These are phyloP conservation scores for Backusella sp. DNA, from an alignment of 192 early-diverging fungal species.

Conservation along the genomic window DNA sequence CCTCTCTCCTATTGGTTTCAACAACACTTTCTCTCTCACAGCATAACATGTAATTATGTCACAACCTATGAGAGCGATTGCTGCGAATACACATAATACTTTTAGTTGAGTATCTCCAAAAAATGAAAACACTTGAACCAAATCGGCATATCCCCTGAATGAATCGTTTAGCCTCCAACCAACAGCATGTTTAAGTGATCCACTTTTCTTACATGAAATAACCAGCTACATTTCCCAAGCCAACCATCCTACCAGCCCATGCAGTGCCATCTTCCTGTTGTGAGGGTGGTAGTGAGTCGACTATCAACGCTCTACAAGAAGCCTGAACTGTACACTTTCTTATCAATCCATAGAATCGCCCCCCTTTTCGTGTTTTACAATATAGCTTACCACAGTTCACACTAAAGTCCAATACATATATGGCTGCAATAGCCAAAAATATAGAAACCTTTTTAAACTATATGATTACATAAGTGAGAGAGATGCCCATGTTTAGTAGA, in stretches of 20 bases:
- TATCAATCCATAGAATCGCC: background rate
- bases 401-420: slow-evolving; percentile 92
- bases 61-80: slow-evolving; percentile 55
- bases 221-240: slow-evolving; percentile 81
- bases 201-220: slow-evolving; percentile 68
- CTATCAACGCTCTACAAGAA: slow-evolving; percentile 79
- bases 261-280: slow-evolving; percentile 85
- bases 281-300: slow-evolving; percentile 76
- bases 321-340: slow-evolving; percentile 65
- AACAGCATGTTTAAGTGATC: background rate
- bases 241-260: slow-evolving; percentile 87
- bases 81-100: slow-evolving; percentile 77
- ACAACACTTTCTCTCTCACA: slow-evolving; percentile 49
- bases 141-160: slow-evolving; percentile 72
- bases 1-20: background rate
- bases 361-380: background rate
- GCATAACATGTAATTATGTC: slow-evolving; percentile 72
- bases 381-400: slow-evolving; percentile 69
- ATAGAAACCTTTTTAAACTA: slow-evolving; percentile 46
- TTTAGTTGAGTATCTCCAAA: slow-evolving; percentile 82
- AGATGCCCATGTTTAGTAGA: background rate
- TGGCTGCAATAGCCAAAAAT: slow-evolving; percentile 70
- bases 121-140: slow-evolving; percentile 63
- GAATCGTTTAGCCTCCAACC: background rate
- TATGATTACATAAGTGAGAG: background rate